Percentiles rank a stretch among this genome's conserved stretches.
Conservation (phyloP, 2,329 filamentous ascomycete species). For the Daldinia sp. region DNA sequence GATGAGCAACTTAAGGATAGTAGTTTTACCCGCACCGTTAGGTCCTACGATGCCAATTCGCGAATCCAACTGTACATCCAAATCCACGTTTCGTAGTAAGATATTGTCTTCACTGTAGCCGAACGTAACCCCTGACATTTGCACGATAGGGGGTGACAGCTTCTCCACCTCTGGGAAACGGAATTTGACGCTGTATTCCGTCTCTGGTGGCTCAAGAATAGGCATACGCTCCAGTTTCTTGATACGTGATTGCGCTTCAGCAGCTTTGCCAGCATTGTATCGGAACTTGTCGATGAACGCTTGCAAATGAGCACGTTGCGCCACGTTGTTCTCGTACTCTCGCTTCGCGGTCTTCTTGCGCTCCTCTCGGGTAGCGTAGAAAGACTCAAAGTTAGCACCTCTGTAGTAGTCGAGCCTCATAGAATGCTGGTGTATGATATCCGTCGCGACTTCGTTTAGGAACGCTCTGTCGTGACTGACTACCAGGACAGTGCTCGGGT, state of each 20-base stretch:
- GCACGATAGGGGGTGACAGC: conserved; percentile 94
- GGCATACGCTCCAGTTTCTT: conserved; percentile 99
- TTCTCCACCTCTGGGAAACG: conserved; percentile 98
- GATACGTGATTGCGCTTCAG: conserved; percentile 97
- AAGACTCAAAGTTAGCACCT: conserved; percentile 94
- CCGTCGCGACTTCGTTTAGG: conserved; percentile 98
- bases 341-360: conserved; percentile 94
- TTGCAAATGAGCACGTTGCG: conserved; percentile 88
- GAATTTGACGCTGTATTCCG: conserved; percentile 96
- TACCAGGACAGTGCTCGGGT: conserved; percentile 93
- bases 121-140: conserved; percentile 93
- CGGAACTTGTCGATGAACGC: conserved; percentile 99
- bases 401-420: conserved; percentile 98
- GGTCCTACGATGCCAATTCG: conserved; percentile 99
- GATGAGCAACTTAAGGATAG: conserved; percentile 96
- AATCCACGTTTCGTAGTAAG: conserved; percentile 84
- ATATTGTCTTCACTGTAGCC: conserved; percentile 84
- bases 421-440: conserved; percentile 98
- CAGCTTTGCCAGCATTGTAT: conserved; percentile 98
- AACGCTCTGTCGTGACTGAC: conserved; percentile 99
- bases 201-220: conserved; percentile 85
- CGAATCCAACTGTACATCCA: conserved; percentile 97
- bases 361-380: conserved; percentile 97
- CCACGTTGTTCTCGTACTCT: conserved; percentile 99
- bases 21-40: conserved; percentile 98